phyloP scores from a whole-genome alignment of 176 grass and related monocot species.

The Lolium rigidum region DNA sequence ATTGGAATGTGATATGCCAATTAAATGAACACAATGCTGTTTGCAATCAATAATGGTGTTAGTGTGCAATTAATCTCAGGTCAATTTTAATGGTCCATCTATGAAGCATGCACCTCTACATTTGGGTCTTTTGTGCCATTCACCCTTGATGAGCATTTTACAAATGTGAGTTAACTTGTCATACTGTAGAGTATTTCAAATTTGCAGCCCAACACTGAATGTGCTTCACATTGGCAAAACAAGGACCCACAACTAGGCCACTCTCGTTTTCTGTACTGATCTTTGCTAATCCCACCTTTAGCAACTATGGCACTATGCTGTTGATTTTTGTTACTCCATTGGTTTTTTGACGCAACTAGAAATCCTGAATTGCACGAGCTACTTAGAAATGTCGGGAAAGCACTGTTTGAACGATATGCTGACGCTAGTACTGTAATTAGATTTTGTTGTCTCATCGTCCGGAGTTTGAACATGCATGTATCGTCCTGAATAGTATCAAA shows the following conservation, averaged over 20 bases:
- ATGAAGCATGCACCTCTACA: neutral
- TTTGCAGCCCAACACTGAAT: neutral
- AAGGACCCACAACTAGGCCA: neutral
- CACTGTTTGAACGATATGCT: neutral
- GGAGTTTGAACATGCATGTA: neutral
- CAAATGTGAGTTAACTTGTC: neutral
- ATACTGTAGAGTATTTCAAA: neutral
- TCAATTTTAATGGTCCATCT: neutral
- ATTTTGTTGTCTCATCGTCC: neutral
- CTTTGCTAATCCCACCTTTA: too few relatives aligned
- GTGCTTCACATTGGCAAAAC: neutral
- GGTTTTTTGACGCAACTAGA: neutral
- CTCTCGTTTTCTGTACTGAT: neutral
- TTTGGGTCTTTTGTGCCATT: slow-evolving; percentile 12
- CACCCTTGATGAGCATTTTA: neutral
- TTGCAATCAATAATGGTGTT: neutral
- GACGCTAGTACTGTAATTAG: neutral
- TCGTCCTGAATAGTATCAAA: neutral
- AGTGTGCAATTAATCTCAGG: neutral
- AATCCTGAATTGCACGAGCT: neutral
- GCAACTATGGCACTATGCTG: neutral
- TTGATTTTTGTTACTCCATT: neutral
- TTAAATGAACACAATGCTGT: neutral
- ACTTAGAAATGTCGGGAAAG: neutral
- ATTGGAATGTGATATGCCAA: neutral